Evolutionary conservation across 2,329 filamentous ascomycete species (phyloP).

Genomic region (Trichocomaceae sp.): DNA sequence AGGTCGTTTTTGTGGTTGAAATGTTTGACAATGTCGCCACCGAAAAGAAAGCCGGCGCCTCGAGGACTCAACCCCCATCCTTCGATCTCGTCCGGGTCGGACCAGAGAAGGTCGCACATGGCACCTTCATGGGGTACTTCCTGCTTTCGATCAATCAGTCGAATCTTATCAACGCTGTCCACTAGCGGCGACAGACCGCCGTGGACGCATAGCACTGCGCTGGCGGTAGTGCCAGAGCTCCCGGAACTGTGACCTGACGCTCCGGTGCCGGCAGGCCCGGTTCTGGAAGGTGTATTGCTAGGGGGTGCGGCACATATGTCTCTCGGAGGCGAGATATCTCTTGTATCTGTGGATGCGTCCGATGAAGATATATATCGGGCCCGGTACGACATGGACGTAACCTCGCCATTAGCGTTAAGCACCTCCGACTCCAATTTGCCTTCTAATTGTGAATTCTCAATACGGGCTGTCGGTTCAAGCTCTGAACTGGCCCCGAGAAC

Average conservation of each 20-base stretch:
- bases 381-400: slow-evolving; percentile 55
- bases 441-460: slow-evolving; percentile 49
- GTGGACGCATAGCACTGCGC: slow-evolving; percentile 90
- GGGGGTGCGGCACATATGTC: slow-evolving; percentile 40
- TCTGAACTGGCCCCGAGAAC: slow-evolving; percentile 74
- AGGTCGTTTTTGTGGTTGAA: slow-evolving; percentile 96
- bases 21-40: slow-evolving; percentile 86
- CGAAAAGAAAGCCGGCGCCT: slow-evolving; percentile 92
- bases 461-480: slow-evolving; percentile 52
- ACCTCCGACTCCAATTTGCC: slow-evolving; percentile 89
- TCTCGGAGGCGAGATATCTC: slow-evolving; percentile 34
- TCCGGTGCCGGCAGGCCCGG: slow-evolving; percentile 71
- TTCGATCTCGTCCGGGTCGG: slow-evolving; percentile 94
- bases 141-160: slow-evolving; percentile 90
- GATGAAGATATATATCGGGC: slow-evolving; percentile 27
- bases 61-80: slow-evolving; percentile 93
- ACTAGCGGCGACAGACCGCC: slow-evolving; percentile 87
- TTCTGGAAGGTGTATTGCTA: slow-evolving; percentile 43
- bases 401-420: slow-evolving; percentile 72
- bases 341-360: slow-evolving; percentile 29
- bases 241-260: slow-evolving; percentile 64
- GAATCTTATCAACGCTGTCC: slow-evolving; percentile 91
- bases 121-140: slow-evolving; percentile 97
- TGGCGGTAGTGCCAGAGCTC: slow-evolving; percentile 47
- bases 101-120: slow-evolving; percentile 98